These are phyloP conservation scores for Helminthosporium solani DNA, from an alignment of 2,329 filamentous ascomycete genomes.

Conservation along the genomic window DNA sequence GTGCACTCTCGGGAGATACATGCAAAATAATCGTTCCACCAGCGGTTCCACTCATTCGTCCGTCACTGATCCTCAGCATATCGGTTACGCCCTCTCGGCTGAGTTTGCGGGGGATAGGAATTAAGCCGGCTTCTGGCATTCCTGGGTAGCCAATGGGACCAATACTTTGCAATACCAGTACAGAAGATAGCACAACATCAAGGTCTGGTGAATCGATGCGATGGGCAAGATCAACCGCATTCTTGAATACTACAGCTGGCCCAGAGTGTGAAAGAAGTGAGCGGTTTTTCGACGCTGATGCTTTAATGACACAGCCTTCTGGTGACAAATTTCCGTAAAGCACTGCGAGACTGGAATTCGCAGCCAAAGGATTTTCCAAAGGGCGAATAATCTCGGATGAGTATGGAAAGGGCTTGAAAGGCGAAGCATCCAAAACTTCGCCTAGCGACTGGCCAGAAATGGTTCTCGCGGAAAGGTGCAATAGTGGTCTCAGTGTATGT, in stretches of 20 bases:
- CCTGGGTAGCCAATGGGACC: conserved; percentile 87
- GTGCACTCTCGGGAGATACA: conserved; percentile 54
- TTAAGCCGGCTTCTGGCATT: conserved; percentile 88
- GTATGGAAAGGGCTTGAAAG: conserved; percentile 59
- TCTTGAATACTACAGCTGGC: conserved; percentile 76
- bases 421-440: conserved; percentile 72
- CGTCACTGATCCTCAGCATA: conserved; percentile 57
- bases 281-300: conserved; percentile 83
- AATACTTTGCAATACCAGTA: conserved; percentile 85
- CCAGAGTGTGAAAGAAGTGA: conserved; percentile 69
- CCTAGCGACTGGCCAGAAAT: conserved; percentile 78
- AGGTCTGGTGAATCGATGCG: conserved; percentile 71
- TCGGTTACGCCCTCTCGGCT: conserved; percentile 50
- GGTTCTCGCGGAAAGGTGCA: conserved; percentile 74
- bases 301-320: conserved; percentile 85
- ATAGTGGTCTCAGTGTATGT: conserved; percentile 75
- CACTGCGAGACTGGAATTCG: conserved; percentile 79
- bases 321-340: conserved; percentile 83
- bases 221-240: conserved; percentile 72
- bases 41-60: conserved; percentile 57
- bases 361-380: conserved; percentile 76
- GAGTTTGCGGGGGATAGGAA: conserved; percentile 72
- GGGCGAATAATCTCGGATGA: conserved; percentile 42
- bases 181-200: conserved; percentile 71
- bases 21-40: conserved; percentile 58